Base-by-base conservation (phyloP, 305 asterid species). In the Plantago rigida region DNA sequence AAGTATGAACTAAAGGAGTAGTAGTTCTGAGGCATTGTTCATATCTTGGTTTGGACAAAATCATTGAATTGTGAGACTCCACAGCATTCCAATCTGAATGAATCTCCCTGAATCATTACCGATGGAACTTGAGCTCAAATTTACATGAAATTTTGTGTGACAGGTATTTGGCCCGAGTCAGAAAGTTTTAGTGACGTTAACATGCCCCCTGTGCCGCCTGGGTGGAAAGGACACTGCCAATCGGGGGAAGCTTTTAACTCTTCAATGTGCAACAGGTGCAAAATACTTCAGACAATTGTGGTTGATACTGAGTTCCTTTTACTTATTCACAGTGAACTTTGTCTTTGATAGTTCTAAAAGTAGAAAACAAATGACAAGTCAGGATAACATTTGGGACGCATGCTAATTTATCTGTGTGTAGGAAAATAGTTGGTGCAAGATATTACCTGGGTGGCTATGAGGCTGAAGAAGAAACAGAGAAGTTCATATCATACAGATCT, bases 161-260 rank as follows among this genome's bases (percentile, higher is more conserved):
- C 82, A 91, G 93, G 98, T 66, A 81, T 91, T 69, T 91, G 95
- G 98, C 98, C 96, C 0, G 96, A 87, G 71, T 84, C 93, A 34
- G 84, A 84, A 51, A 87, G 98, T 77, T 91, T 82, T 71, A 78
- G 75, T 47, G 96, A 87, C 47, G 76, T 46, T 14, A 77, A 69
- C 69, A 84, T 87, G 98, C 95, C 95, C 65, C 92, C 86, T 14
- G 83, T 84, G 66, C 96, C 98, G 10, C 56, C 73, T 66, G 87
- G 86, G 66, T 91, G 94, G 93, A 91, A 77, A 66, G 98, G 98
- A 61, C 64, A 61, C 49, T 91, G 98, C 79, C 94, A 87, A 71
- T 63, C 78, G 26, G 98, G 98, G 57, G 95, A 87, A 68, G 89
- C 82, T 62, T 87, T 87, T 77, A 91, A 87, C 75, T 60, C 69